Base-by-base conservation (phyloP, 352 stramenopile species). In the Plasmopara muralis region DNA sequence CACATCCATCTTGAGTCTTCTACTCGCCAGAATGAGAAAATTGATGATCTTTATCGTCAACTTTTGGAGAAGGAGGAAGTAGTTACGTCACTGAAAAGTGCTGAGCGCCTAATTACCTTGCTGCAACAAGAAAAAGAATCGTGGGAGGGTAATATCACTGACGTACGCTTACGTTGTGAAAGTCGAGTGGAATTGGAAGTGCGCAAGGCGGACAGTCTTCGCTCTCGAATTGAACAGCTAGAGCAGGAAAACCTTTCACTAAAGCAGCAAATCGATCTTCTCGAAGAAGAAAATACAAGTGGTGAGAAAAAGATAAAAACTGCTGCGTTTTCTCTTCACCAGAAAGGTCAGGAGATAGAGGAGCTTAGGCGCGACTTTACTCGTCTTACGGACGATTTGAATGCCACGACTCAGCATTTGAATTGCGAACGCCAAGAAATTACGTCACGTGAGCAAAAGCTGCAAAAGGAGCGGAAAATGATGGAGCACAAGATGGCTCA, bases 1-100 rank as follows among this genome's bases (percentile, higher is more conserved):
- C 29, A 52, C 14, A 62, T 72, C 6, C 62, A 61, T 15, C 38
- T 54, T 3, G 66, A 72, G 9, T 25, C 62, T 38, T 55, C 53
- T 9, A 55, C 55, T 3, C 50, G 48, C 7, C 47, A 84, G 20
- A 81, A 73, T 8, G 60, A 63, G 6, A 77, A 79, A 47, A 70
- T 86, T 41, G 71, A 85, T 44, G 75, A 82, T 9, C 40, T 86
- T 37, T 83, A 83, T 29, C 54, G 63, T 15, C 62, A 85, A 9
- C 51, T 88, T 42, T 28, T 72, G 20, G 61, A 68, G 12, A 79
- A 82, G 29, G 77, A 88, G 5, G 66, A 71, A 13, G 51, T 46
- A 5, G 71, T 83, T 10, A 35, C 54, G 28, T 66, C 58, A 0
- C 42, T 83, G 7, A 72, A 78, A 49, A 68, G 44, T 13, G 52